phyloP scores from a whole-genome alignment of 2,329 filamentous ascomycete species.

The Aspergillus sp. region DNA sequence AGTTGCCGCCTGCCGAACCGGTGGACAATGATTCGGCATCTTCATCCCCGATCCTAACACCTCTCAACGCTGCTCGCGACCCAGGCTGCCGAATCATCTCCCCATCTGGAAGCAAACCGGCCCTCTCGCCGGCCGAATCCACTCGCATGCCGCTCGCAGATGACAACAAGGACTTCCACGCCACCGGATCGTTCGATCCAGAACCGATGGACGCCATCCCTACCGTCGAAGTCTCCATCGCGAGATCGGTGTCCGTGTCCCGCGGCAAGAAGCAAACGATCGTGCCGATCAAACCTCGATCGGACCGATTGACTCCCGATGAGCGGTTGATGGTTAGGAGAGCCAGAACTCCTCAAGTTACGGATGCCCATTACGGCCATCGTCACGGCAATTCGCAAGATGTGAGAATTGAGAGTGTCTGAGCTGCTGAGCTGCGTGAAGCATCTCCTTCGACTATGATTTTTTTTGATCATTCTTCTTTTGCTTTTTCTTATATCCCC shows the following conservation, averaged over 20 bases:
- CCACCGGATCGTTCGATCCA: slow-evolving; percentile 3
- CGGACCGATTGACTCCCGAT: slow-evolving; percentile 24
- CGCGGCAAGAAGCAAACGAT: slow-evolving; percentile 36
- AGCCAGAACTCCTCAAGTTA: slow-evolving; percentile 28
- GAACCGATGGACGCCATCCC: slow-evolving; percentile 12
- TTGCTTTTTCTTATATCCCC: background rate
- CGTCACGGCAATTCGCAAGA: slow-evolving; percentile 33
- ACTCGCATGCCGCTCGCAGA: slow-evolving; percentile 18
- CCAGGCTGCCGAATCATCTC: slow-evolving; percentile 18
- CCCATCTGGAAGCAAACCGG: slow-evolving; percentile 12
- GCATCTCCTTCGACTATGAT: background rate
- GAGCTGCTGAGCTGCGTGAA: slow-evolving; percentile 2
- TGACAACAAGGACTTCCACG: slow-evolving; percentile 8
- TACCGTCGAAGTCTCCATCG: slow-evolving; percentile 37
- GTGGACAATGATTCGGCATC: slow-evolving; percentile 9
- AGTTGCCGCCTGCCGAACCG: slow-evolving; percentile 9
- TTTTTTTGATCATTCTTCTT: background rate
- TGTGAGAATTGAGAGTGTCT: slow-evolving; percentile 30
- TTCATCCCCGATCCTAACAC: slow-evolving; percentile 17
- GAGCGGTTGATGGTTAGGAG: slow-evolving; percentile 31
- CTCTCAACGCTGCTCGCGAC: slow-evolving; percentile 10
- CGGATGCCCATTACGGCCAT: slow-evolving; percentile 29
- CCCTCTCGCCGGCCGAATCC: slow-evolving; percentile 15
- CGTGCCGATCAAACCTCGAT: slow-evolving; percentile 32
- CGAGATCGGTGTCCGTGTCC: slow-evolving; percentile 40